Conservation (phyloP, 2,329 filamentous ascomycete genomes). For the Microthyrium microscopicum region DNA sequence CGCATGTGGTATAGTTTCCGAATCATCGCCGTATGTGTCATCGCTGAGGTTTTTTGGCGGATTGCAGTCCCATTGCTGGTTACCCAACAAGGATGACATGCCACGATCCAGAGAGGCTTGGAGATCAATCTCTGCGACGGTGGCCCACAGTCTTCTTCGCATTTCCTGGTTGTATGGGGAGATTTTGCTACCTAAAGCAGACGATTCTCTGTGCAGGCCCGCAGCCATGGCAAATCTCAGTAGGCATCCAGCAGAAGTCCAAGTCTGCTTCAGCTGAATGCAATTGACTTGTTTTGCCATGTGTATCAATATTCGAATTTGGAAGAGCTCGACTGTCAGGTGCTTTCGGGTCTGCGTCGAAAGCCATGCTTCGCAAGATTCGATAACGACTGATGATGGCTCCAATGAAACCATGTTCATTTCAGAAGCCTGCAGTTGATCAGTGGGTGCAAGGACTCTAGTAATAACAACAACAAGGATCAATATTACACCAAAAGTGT, state of each 20-base stretch:
- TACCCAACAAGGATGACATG: slow-evolving; percentile 24
- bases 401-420: slow-evolving; percentile 26
- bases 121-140: slow-evolving; percentile 39
- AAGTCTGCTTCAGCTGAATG: slow-evolving; percentile 37
- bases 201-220: slow-evolving; percentile 35
- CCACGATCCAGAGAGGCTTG: slow-evolving; percentile 39
- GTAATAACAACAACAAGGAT: slow-evolving; percentile 23
- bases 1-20: not conserved
- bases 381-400: slow-evolving; percentile 21
- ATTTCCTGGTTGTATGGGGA: slow-evolving; percentile 32
- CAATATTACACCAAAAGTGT: slow-evolving; percentile 24
- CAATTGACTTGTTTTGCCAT: slow-evolving; percentile 33
- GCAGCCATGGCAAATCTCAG: slow-evolving; percentile 35
- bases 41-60: slow-evolving; percentile 37
- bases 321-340: slow-evolving; percentile 31
- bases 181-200: slow-evolving; percentile 17
- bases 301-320: slow-evolving; percentile 33
- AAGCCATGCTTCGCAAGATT: slow-evolving; percentile 26
- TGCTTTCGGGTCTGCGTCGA: slow-evolving; percentile 33
- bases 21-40: slow-evolving; percentile 9
- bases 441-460: slow-evolving; percentile 17
- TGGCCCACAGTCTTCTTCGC: slow-evolving; percentile 39
- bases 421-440: slow-evolving; percentile 21
- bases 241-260: slow-evolving; percentile 33
- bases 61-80: slow-evolving; percentile 32